Conservation (phyloP, 108 stramenopile genomes). For the Cyclotella sp. region DNA sequence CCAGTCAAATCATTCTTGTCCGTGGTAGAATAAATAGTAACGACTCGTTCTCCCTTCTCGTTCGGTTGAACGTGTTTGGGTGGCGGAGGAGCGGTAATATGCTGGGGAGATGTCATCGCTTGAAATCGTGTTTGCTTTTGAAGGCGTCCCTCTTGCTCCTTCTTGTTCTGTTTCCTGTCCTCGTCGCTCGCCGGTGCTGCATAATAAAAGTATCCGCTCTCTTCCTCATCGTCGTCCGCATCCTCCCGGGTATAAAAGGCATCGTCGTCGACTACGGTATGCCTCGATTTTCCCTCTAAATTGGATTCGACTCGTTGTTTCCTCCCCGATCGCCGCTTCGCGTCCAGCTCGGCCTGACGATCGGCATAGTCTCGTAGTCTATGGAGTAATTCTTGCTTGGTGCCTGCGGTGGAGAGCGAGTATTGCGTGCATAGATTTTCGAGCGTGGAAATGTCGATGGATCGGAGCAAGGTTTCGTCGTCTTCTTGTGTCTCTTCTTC, state of each 20-base stretch:
- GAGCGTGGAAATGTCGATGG: slow-evolving; percentile 60
- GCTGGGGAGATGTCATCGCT: slow-evolving; percentile 1
- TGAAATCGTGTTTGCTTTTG: slow-evolving; percentile 20
- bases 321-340: slow-evolving; percentile 46
- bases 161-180: slow-evolving; percentile 24
- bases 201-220: slow-evolving; percentile 66
- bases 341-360: slow-evolving; percentile 61
- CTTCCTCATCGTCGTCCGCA: slow-evolving; percentile 47
- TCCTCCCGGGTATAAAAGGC: slow-evolving; percentile 40
- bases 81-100: slow-evolving; percentile 62
- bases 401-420: slow-evolving; percentile 56
- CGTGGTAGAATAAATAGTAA: slow-evolving; percentile 80
- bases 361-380: slow-evolving; percentile 67
- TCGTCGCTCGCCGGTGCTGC: slow-evolving; percentile 32
- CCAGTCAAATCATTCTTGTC: slow-evolving; percentile 88
- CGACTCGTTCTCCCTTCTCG: slow-evolving; percentile 83
- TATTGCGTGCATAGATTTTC: slow-evolving; percentile 70
- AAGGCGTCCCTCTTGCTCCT: slow-evolving; percentile 24
- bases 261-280: slow-evolving; percentile 50
- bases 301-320: slow-evolving; percentile 60
- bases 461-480: slow-evolving; percentile 62
- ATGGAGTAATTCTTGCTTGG: slow-evolving; percentile 66
- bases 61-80: slow-evolving; percentile 66
- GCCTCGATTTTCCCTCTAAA: slow-evolving; percentile 55
- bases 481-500: slow-evolving; percentile 49